Evolutionary conservation across 495 filamentous ascomycete species (phyloP).

Genomic region (Bathelium albidoporum): DNA sequence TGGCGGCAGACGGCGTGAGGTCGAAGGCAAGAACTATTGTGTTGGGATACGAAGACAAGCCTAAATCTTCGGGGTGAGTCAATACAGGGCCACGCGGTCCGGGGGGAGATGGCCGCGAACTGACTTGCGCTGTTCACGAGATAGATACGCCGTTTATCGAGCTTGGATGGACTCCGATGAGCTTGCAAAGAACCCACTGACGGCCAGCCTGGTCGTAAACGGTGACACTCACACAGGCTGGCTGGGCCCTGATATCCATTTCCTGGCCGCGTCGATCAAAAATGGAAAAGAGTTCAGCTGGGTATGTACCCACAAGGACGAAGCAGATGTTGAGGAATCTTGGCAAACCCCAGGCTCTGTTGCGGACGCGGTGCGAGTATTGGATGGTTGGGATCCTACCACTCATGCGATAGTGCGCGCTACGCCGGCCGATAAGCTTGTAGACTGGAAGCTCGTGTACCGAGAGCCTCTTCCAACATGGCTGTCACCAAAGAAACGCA

Average conservation of each 20-base stretch:
- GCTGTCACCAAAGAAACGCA: slow-evolving; percentile 22
- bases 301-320: slow-evolving; percentile 31
- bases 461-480: slow-evolving; percentile 30
- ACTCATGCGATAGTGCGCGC: slow-evolving; percentile 24
- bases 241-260: slow-evolving; percentile 30
- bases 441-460: slow-evolving; percentile 30
- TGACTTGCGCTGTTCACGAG: no score
- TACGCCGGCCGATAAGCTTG: slow-evolving; percentile 26
- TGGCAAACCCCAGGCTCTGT: slow-evolving; percentile 24
- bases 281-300: slow-evolving; percentile 26
- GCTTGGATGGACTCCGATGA: slow-evolving; percentile 21
- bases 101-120: not conserved
- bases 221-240: slow-evolving; percentile 25
- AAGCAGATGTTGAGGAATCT: slow-evolving; percentile 25
- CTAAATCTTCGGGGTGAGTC: slow-evolving; percentile 30
- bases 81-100: not conserved
- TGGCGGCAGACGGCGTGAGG: slow-evolving; percentile 55
- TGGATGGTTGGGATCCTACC: slow-evolving; percentile 27
- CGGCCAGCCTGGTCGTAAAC: slow-evolving; percentile 21
- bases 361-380: slow-evolving; percentile 23
- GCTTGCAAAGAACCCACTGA: slow-evolving; percentile 25
- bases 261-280: slow-evolving; percentile 25
- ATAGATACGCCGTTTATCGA: slow-evolving; percentile 48
- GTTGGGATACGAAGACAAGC: slow-evolving; percentile 51
- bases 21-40: slow-evolving; percentile 50